phyloP scores from a whole-genome alignment of 1,284 basidiomycete genomes.

The Vanrija sp. region DNA sequence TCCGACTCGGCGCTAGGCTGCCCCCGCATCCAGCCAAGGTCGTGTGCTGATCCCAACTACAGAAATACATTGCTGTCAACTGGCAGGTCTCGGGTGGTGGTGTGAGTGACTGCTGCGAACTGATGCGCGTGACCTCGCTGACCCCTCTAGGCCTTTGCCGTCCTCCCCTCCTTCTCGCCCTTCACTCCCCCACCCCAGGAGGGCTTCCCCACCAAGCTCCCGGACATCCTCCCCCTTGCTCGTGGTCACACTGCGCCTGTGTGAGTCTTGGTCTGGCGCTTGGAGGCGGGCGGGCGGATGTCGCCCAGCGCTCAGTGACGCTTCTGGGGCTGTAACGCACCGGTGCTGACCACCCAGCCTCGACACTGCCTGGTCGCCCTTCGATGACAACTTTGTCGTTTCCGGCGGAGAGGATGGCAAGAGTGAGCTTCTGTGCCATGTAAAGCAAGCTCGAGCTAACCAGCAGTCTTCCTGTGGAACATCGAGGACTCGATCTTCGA shows the following conservation, averaged over 20 bases:
- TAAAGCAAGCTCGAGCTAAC: not conserved
- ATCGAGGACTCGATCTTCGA: conserved; percentile 67
- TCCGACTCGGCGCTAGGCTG: not conserved
- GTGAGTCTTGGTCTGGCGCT: conserved; percentile 2
- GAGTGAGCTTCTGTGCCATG: conserved; percentile 23
- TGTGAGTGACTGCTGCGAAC: conserved; percentile 22
- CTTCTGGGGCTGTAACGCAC: not conserved
- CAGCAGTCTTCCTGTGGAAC: conserved; percentile 73
- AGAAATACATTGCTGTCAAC: conserved; percentile 59
- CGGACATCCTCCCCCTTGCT: conserved; percentile 87
- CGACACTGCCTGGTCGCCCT: conserved; percentile 95
- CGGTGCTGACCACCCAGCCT: conserved; percentile 59
- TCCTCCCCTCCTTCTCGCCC: conserved; percentile 78
- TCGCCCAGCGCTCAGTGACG: too few species aligned
- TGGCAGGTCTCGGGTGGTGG: conserved; percentile 96
- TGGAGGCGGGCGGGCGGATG: not conserved
- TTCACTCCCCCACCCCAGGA: conserved; percentile 56
- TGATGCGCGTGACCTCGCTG: not conserved
- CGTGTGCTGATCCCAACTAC: not conserved
- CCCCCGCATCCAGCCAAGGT: not conserved
- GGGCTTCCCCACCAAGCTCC: conserved; percentile 70
- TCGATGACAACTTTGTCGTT: conserved; percentile 84
- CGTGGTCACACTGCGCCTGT: conserved; percentile 61
- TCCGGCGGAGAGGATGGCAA: conserved; percentile 93
- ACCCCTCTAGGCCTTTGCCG: conserved; percentile 65